Base-by-base conservation (phyloP, 2,329 filamentous ascomycete species). In the Aurifilum marmelostoma region DNA sequence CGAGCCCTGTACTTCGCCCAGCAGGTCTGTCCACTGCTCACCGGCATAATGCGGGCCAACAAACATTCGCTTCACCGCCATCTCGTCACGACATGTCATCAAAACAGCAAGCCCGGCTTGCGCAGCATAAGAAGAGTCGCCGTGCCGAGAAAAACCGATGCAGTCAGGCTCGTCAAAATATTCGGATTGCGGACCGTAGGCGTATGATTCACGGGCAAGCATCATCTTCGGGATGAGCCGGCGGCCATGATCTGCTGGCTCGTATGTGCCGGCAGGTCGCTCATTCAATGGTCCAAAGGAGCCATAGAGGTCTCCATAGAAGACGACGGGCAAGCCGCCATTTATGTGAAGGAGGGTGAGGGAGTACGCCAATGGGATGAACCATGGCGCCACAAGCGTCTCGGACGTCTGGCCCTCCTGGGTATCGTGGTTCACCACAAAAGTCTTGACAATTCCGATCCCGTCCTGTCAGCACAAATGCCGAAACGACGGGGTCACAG, bases 351-450 rank as follows among this genome's bases (percentile, higher is more conserved):
- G 85, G 2, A 92, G 83, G 69, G 92, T 91, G 52, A 92, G 81
- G 1, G 88, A 81, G 77, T 92, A 92, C 39, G 89, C 90, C 37
- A 91, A 80, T 0, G 88, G 84, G 74, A 91, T 89, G 80, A 92
- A 90, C 76, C 85, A 88, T 8, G 83, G 80, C 60, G 87, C 83
- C 47, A 92, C 84, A 2, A 85, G 84, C 0, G 87, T 85, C 74
- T 84, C 66, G n/a, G n/a, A 64, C 16, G 62, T 64, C 29, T 64
- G 62, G 9, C 62, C 62, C 47, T 64, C 62, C 32, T 64, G 62
- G 21, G 89, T 91, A 75, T 92, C 89, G 76, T 91, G 89, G 75
- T 91, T 91, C 71, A 85, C 86, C 0, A 91, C 88, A n/a, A 91
- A 85, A 0, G 89, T 91, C 77, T 85, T 1, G 43, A 65, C 16